Evolutionary conservation across 1,284 basidiomycete species (phyloP), one percentile per base, ranked within the genome.

Genomic region (Microbotryum violaceum): DNA sequence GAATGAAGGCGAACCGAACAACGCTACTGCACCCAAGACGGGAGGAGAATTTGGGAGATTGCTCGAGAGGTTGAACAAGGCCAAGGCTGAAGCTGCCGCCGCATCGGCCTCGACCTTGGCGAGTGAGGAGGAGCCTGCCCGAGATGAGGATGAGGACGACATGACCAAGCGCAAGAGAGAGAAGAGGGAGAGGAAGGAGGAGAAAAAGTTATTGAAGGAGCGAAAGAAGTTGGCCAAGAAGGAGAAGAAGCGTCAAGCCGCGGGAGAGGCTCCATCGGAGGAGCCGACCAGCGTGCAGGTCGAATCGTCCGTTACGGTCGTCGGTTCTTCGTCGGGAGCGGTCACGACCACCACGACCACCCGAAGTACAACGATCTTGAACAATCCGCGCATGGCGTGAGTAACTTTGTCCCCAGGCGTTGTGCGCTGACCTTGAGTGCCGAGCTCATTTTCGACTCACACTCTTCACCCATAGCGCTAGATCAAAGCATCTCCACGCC

Each of bases 301-400:
- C 31, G 7, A 20, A 16, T 33, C 52, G 18, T 23, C 53, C 3
- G 53, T 29, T 23, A 6, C 16, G 3, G 37, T 42, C 16, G 37
- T 42, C 37, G 37, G 18, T 42, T 42, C 37, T 42, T 42, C 37
- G 16, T 42, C 37, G 14, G 37, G 37, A 12, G 37, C 37, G 12
- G 37, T 6, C 12, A 42, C 37, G 37, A 42, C 2, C 37, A 42
- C 62, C 2, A 45, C 57, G 9, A 44, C 54, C 4, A 55, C 61
- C 1, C 23, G 54, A 12, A 56, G 52, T 1, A 29, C 55, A 10
- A 58, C 59, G 4, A 52, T 65, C 14, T 59, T 68, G 48, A 60
- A 61, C 42, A 70, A 70, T 58, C 69, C 69, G 20, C 69, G 69
- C 55, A 71, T 67, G 64, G 70, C 70, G 70, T 71, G 21, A 53